Conservation (phyloP, 768 basidiomycete genomes). For the Hericium coralloides region DNA sequence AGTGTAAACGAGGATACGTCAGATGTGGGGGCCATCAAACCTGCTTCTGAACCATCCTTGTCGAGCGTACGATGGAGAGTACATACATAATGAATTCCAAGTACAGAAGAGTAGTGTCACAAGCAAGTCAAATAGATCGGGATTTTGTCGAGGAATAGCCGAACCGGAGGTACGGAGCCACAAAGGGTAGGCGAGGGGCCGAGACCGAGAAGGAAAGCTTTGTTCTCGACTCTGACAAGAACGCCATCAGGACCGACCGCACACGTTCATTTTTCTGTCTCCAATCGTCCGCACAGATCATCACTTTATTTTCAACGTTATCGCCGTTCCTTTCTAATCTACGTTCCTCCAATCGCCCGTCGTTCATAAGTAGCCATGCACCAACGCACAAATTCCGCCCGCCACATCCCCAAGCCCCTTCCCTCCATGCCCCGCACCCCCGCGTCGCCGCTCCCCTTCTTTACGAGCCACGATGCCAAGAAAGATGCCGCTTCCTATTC, state of each 20-base stretch:
- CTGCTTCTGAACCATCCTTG: no score
- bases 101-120: no score
- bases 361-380: conserved; percentile 12
- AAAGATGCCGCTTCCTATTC: neutral
- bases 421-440: neutral
- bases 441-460: neutral
- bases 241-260: no score
- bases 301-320: neutral
- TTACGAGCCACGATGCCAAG: neutral
- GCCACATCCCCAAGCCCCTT: neutral
- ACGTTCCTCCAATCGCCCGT: neutral
- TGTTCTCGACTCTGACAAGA: no score
- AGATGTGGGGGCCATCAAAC: neutral
- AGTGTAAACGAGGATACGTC: neutral
- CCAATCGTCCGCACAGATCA: neutral
- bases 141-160: no score
- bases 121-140: no score
- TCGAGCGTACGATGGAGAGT: no score
- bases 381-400: conserved; percentile 8
- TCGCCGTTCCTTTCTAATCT: neutral
- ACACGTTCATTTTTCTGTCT: neutral
- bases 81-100: no score
- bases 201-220: no score
- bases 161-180: no score
- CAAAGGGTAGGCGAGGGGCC: no score